These are phyloP conservation scores for Pseudocercospora crystallina DNA, from an alignment of 2,329 filamentous ascomycete species.

Conservation along the genomic window DNA sequence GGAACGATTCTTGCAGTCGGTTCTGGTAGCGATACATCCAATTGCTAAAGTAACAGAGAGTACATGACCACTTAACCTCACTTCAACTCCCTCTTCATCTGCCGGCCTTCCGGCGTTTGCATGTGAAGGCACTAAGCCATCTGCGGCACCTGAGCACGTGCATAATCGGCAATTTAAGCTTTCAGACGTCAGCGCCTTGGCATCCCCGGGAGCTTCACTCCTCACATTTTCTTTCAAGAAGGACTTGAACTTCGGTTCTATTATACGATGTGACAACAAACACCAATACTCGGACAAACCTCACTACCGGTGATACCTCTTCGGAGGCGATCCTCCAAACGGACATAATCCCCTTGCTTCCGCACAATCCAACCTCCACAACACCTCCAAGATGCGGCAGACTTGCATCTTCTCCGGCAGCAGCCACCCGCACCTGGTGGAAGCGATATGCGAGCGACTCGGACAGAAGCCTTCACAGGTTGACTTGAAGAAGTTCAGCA, in stretches of 20 bases:
- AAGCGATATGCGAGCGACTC: slow-evolving; percentile 65
- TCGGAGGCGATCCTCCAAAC: slow-evolving; percentile 21
- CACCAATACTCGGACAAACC: not conserved
- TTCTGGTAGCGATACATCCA: too few relatives aligned
- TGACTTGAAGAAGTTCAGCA: slow-evolving; percentile 65
- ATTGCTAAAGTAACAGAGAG: too few relatives aligned
- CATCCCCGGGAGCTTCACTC: slow-evolving; percentile 1
- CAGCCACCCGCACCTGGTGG: slow-evolving; percentile 63
- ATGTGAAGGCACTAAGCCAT: too few relatives aligned
- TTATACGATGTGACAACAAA: slow-evolving; percentile 14
- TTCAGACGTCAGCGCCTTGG: not conserved
- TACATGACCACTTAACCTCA: too few relatives aligned
- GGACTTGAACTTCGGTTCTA: not conserved
- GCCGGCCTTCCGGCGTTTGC: too few relatives aligned
- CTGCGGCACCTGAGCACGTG: slow-evolving; percentile 3
- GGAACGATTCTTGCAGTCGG: too few relatives aligned
- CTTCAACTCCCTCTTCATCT: too few relatives aligned
- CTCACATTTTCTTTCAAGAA: slow-evolving; percentile 3
- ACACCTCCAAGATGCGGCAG: slow-evolving; percentile 55
- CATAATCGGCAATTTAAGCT: not conserved
- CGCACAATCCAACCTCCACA: not conserved
- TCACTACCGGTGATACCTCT: slow-evolving; percentile 24
- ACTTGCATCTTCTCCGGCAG: slow-evolving; percentile 68
- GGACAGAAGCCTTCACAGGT: slow-evolving; percentile 61
- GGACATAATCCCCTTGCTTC: not conserved